Conservation (phyloP, 129 eudicot genomes). For the Lonicera japonica region DNA sequence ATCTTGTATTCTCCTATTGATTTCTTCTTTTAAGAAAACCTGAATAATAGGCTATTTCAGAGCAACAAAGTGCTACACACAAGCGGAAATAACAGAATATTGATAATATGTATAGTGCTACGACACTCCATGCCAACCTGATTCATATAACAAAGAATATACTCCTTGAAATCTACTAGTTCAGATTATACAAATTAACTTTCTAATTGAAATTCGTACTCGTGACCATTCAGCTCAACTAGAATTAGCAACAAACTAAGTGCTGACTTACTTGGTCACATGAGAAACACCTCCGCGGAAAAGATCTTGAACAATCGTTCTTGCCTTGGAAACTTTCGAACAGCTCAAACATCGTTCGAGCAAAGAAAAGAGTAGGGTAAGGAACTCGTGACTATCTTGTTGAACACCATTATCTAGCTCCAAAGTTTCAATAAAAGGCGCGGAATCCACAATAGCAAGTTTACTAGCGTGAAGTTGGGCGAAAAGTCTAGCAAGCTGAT, state of each 20-base stretch:
- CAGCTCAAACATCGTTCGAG: slow-evolving; percentile 86
- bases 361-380: slow-evolving; percentile 85
- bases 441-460: slow-evolving; percentile 81
- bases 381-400: slow-evolving; percentile 96
- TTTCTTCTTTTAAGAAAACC: too few relatives aligned
- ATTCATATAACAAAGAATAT: too few relatives aligned
- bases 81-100: too few relatives aligned
- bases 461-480: slow-evolving; percentile 87
- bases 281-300: slow-evolving; percentile 97
- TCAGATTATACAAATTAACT: too few relatives aligned
- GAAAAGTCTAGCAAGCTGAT: slow-evolving; percentile 81
- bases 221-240: too few relatives aligned
- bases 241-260: not conserved
- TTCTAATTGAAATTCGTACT: too few relatives aligned
- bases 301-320: slow-evolving; percentile 85
- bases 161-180: too few relatives aligned
- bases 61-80: too few relatives aligned
- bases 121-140: too few relatives aligned
- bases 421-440: slow-evolving; percentile 84
- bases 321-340: slow-evolving; percentile 61
- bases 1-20: too few relatives aligned
- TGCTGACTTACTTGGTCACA: slow-evolving; percentile 61
- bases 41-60: too few relatives aligned
- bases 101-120: too few relatives aligned
- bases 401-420: slow-evolving; percentile 96